Evolutionary conservation across 805 yeast species (phyloP).

Genomic region (Candida gorgasii): DNA sequence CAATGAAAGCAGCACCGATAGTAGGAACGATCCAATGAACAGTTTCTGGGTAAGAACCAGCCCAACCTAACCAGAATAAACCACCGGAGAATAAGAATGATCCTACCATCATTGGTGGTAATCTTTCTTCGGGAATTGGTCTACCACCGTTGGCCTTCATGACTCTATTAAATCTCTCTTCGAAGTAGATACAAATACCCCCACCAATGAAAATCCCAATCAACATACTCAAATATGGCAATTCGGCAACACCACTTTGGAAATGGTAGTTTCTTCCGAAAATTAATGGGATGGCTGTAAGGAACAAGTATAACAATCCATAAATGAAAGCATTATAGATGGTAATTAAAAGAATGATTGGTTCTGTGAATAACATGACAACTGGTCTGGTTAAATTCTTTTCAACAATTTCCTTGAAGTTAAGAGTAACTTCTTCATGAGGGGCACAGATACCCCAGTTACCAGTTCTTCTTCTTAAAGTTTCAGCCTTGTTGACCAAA

Average conservation of each 20-base stretch:
- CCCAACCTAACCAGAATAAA: conserved; percentile 84
- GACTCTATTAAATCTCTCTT: conserved; percentile 49
- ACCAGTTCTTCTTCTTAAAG: conserved; percentile 38
- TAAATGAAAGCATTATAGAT: conserved; percentile 51
- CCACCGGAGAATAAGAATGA: conserved; percentile 74
- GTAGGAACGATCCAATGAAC: conserved; percentile 78
- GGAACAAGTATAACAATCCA: conserved; percentile 46
- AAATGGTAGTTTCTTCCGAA: conserved; percentile 60
- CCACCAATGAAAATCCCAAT: conserved; percentile 69
- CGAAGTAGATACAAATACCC: conserved; percentile 50
- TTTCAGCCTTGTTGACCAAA: conserved; percentile 34
- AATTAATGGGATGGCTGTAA: conserved; percentile 46
- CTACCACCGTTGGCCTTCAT: conserved; percentile 54
- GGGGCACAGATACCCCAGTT: conserved; percentile 43
- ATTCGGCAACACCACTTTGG: conserved; percentile 61
- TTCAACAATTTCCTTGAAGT: conserved; percentile 33
- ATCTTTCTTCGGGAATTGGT: conserved; percentile 76
- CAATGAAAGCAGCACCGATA: conserved; percentile 43
- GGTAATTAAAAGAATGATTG: conserved; percentile 44
- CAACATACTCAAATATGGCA: conserved; percentile 78
- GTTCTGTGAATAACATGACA: conserved; percentile 40
- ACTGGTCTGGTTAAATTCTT: conserved; percentile 40
- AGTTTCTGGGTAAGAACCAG: conserved; percentile 70
- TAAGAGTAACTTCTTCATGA: conserved; percentile 34
- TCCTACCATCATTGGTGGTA: conserved; percentile 76